phyloP scores from a whole-genome alignment of 768 basidiomycete species.

The Sutorius australiensis region DNA sequence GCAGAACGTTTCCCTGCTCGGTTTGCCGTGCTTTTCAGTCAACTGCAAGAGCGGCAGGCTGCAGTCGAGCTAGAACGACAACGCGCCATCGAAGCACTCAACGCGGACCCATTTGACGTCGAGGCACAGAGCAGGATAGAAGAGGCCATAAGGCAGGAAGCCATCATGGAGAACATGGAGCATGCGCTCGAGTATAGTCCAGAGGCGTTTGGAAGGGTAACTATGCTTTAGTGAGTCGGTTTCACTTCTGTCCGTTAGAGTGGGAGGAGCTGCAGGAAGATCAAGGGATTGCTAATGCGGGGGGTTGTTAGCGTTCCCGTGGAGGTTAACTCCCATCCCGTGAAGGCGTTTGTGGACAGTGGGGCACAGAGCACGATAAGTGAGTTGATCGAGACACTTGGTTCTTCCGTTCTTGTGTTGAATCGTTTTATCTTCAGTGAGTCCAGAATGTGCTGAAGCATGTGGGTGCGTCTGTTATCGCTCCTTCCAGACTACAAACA shows the following conservation, averaged over 20 bases:
- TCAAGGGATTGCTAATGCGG: conserved; percentile 12
- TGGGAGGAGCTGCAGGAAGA: neutral
- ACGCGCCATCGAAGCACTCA: conserved; percentile 62
- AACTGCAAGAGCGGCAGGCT: conserved; percentile 53
- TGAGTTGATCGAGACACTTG: conserved; percentile 35
- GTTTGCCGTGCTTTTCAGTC: conserved; percentile 71
- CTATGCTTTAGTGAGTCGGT: conserved; percentile 90
- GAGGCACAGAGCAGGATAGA: conserved; percentile 93
- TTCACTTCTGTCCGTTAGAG: neutral
- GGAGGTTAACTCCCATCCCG: conserved; percentile 85
- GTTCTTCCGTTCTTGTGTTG: conserved; percentile 2
- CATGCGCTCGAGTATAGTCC: conserved; percentile 94
- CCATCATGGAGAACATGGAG: conserved; percentile 86
- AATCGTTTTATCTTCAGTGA: conserved; percentile 50
- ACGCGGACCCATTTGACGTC: conserved; percentile 86
- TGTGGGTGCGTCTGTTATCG: conserved; percentile 64
- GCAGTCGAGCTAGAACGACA: conserved; percentile 53
- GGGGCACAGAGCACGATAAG: conserved; percentile 98
- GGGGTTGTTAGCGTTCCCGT: conserved; percentile 63
- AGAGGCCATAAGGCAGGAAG: conserved; percentile 86
- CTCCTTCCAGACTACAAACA: neutral
- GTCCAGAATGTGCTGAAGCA: conserved; percentile 84
- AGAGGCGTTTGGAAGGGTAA: conserved; percentile 89
- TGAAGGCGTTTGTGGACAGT: conserved; percentile 98
- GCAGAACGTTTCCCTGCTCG: conserved; percentile 62